Conservation (phyloP, 1,284 basidiomycete species). For the Cronartium quercuum region DNA sequence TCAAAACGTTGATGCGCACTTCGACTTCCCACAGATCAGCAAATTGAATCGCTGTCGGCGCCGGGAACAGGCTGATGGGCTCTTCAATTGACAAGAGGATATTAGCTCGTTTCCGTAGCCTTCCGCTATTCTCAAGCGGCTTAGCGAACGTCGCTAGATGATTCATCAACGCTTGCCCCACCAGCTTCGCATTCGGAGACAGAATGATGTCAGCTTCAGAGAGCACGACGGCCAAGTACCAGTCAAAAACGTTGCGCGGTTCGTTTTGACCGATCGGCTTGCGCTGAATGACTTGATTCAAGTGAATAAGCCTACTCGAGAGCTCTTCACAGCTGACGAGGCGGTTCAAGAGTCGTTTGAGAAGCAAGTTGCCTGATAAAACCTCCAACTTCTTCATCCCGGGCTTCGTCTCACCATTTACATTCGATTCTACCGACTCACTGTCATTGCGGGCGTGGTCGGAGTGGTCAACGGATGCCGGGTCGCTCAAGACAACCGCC, state of each 20-base stretch:
- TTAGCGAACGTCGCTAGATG: not conserved
- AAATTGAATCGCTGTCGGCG: not conserved
- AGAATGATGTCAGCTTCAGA: not conserved
- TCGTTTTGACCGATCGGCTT: not conserved
- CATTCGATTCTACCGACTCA: not conserved
- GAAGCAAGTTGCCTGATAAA: not conserved
- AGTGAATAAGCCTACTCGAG: not conserved
- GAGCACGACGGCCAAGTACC: not conserved
- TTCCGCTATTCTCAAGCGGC: not conserved
- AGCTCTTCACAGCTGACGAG: not conserved
- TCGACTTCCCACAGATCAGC: not conserved
- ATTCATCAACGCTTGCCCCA: not conserved
- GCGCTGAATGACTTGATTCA: not conserved
- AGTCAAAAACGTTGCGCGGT: not conserved
- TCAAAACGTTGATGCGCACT: not conserved
- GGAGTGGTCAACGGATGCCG: no score
- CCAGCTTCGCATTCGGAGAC: not conserved
- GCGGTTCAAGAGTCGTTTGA: not conserved
- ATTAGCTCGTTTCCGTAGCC: not conserved
- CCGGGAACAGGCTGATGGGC: not conserved
- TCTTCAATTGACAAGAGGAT: not conserved
- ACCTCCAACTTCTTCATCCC: not conserved
- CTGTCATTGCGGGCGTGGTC: not conserved
- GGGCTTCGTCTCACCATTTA: not conserved
- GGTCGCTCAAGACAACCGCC: not conserved